Evolutionary conservation across 371 early-diverging fungal genomes (phyloP), one percentile per base, ranked within the genome.

Genomic region (Chytridium lagenaria): DNA sequence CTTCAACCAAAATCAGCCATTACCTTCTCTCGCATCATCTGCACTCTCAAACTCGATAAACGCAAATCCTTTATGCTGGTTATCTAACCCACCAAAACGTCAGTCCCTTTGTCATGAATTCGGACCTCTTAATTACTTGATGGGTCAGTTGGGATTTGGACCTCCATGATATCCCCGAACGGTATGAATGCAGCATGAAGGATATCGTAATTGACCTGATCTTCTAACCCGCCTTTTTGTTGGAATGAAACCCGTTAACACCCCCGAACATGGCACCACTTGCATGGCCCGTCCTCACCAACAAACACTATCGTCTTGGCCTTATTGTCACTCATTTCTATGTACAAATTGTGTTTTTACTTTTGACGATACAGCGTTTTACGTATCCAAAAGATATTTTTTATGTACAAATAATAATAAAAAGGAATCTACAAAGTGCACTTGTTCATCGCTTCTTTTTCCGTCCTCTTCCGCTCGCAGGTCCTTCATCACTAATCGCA

Each of bases 141-240:
- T 7, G 91, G 90, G 79, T 95, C 94, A 5, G 86, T 85, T 0
- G 97, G 94, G 36, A 98, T 79, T 52, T 92, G 91, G 34, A 97
- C 89, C 64, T 92, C 89, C 10, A 93, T 90, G 72, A 98, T 92
- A 64, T 98, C 96, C 50, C 99, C 99, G 86, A 98, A 98, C 0
- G 99, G 96, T 59, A 97, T 88, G 80, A 97, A 98, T 0, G 96
- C 95, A 0, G 95, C 92, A 59, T 92, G 89, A 10, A 98, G 84
- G 0, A 90, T 85, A 63, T 90, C 83, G 57, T 91, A 89, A 23
- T 89, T 91, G 33, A 95, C 93, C 68, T 90, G 85, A 40, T 91
- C 87, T 67, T 93, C 95, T 49, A 98, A 83, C 44, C 44, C 44
- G 19, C 44, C 44, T 44, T 44, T n/a, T n/a, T n/a, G n/a, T n/a